Evolutionary conservation across 2,329 filamentous ascomycete genomes (phyloP).

Genomic region (Cercospora sesami): DNA sequence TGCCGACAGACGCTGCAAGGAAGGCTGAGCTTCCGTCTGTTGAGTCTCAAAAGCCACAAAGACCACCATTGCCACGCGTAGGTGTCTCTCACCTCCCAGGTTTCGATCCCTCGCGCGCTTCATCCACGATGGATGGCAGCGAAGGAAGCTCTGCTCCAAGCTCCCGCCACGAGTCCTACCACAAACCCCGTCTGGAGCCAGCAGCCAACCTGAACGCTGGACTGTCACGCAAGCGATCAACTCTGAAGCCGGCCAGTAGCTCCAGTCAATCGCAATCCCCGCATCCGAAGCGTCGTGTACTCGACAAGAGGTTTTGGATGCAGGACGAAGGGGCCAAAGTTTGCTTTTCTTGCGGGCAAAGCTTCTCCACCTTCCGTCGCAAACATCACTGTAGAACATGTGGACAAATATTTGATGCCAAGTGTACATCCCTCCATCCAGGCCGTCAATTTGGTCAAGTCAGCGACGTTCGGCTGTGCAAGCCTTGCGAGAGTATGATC

Average conservation of each 20-base stretch:
- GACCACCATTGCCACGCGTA: conserved; percentile 45
- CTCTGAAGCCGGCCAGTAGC: conserved; percentile 38
- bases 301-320: conserved; percentile 95
- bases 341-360: conserved; percentile 86
- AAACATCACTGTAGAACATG: conserved; percentile 96
- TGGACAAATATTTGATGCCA: conserved; percentile 97
- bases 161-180: conserved; percentile 21
- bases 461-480: conserved; percentile 84
- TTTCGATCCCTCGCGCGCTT: conserved; percentile 48
- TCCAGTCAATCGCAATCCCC: conserved; percentile 1
- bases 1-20: not conserved
- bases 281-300: conserved; percentile 78
- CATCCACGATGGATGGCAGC: conserved; percentile 47
- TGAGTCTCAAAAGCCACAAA: conserved; percentile 19
- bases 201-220: conserved; percentile 35
- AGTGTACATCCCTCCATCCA: conserved; percentile 88
- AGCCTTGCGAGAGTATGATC: conserved; percentile 87
- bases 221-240: conserved; percentile 31
- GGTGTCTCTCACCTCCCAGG: conserved; percentile 52
- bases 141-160: conserved; percentile 33
- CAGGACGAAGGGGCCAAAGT: conserved; percentile 97
- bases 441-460: conserved; percentile 85
- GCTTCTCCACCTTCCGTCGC: conserved; percentile 88
- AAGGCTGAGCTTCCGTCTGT: conserved; percentile 22
- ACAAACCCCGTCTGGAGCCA: conserved; percentile 24